Evolutionary conservation across 2,329 filamentous ascomycete species (phyloP).

Genomic region (Fusarium drepaniforme): DNA sequence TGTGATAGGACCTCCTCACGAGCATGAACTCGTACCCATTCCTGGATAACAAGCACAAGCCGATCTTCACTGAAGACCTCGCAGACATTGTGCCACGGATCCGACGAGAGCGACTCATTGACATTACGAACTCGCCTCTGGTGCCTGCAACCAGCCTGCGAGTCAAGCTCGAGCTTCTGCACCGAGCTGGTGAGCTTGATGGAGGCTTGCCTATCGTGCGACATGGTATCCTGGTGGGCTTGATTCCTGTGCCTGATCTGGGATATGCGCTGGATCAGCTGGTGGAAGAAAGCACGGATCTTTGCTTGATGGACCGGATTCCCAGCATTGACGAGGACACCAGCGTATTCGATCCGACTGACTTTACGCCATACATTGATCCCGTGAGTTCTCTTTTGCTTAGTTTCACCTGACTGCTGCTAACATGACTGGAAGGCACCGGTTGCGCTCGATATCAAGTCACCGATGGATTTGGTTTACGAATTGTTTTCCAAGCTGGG

Average conservation of each 20-base stretch:
- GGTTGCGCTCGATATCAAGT: constrained; percentile 87
- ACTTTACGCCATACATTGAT: constrained; percentile 94
- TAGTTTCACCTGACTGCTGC: not conserved
- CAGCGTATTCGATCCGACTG: constrained; percentile 75
- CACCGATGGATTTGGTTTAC: constrained; percentile 94
- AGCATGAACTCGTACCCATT: constrained; percentile 98
- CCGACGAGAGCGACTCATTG: constrained; percentile 83
- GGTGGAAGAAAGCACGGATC: constrained; percentile 75
- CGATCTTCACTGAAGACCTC: constrained; percentile 88
- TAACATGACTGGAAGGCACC: constrained; percentile 70
- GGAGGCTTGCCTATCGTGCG: constrained; percentile 90
- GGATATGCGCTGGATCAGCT: constrained; percentile 93
- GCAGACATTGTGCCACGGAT: constrained; percentile 86
- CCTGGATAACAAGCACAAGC: constrained; percentile 95
- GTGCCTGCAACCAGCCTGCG: constrained; percentile 83
- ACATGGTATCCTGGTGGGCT: constrained; percentile 82
- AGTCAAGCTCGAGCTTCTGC: constrained; percentile 82
- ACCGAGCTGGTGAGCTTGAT: constrained; percentile 89
- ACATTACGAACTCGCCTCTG: constrained; percentile 85
- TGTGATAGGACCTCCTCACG: constrained; percentile 81
- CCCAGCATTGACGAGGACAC: constrained; percentile 73
- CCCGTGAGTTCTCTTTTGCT: constrained; percentile 65
- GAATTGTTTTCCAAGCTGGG: constrained; percentile 97
- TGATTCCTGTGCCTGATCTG: constrained; percentile 94
- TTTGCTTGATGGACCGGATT: constrained; percentile 86